These are phyloP conservation scores for Flagelloscypha sp. DNA, from an alignment of 768 basidiomycete species.

Conservation along the genomic window DNA sequence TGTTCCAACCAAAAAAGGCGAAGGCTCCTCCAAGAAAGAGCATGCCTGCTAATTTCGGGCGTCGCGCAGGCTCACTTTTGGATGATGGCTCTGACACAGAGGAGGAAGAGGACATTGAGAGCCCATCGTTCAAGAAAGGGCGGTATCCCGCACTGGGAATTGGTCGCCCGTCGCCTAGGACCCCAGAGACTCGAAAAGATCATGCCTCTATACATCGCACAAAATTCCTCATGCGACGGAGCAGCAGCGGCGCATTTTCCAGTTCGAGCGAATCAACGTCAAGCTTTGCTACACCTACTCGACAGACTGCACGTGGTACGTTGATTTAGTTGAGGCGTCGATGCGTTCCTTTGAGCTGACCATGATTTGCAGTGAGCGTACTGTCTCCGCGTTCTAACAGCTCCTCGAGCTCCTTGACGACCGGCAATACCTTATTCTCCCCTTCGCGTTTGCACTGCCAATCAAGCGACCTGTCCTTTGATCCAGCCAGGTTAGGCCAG, in stretches of 20 bases:
- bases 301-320: constrained; percentile 42
- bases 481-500: no score
- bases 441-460: constrained; percentile 39
- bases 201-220: constrained; percentile 33
- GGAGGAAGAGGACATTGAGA: constrained; percentile 48
- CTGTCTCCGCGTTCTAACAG: constrained; percentile 6
- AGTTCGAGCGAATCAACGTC: constrained; percentile 61
- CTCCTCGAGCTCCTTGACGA: constrained; percentile 29
- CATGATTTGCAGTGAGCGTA: no score
- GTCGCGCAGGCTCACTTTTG: constrained; percentile 23
- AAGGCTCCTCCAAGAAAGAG: constrained; percentile 61
- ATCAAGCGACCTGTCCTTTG: no score
- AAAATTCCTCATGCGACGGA: constrained; percentile 64
- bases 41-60: constrained; percentile 61
- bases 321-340: constrained; percentile 7
- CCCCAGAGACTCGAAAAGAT: constrained; percentile 17
- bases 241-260: constrained; percentile 77
- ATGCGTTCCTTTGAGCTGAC: neutral
- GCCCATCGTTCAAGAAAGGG: constrained; percentile 49
- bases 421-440: constrained; percentile 42
- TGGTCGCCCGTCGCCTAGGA: constrained; percentile 40
- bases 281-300: constrained; percentile 54
- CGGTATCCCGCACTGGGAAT: constrained; percentile 61
- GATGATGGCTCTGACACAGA: constrained; percentile 52
- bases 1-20: constrained; percentile 37